A percentile compares a stretch with the other conserved stretches of the same genome.
phyloP scores from a whole-genome alignment of 352 stramenopile species.

The Phytophthora litchii region DNA sequence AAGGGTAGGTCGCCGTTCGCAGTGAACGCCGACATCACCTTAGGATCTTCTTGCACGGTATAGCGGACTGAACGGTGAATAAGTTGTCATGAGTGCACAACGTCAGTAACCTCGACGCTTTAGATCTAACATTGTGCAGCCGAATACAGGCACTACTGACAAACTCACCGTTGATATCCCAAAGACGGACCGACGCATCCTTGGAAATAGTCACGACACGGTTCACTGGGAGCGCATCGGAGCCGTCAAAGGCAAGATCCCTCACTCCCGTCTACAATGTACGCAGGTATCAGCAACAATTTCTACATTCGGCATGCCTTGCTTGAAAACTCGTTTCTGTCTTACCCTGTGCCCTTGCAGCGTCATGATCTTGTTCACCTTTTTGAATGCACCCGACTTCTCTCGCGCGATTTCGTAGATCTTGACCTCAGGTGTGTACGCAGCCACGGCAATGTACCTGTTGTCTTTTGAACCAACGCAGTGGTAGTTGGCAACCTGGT shows the following conservation, averaged over 20 bases:
- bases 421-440: slow-evolving; percentile 84
- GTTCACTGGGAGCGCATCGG: slow-evolving; percentile 69
- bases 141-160: background rate
- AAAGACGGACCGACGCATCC: slow-evolving; percentile 74
- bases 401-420: slow-evolving; percentile 84
- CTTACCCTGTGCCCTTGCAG: slow-evolving; percentile 76
- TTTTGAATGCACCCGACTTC: slow-evolving; percentile 80
- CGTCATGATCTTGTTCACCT: slow-evolving; percentile 86
- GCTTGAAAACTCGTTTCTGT: background rate
- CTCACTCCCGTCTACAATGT: slow-evolving; percentile 64
- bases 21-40: slow-evolving; percentile 67
- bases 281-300: slow-evolving; percentile 16
- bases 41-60: slow-evolving; percentile 77
- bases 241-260: slow-evolving; percentile 80
- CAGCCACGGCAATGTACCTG: slow-evolving; percentile 77
- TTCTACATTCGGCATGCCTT: background rate
- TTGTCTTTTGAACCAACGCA: slow-evolving; percentile 84
- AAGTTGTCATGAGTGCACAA: background rate
- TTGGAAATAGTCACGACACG: slow-evolving; percentile 81
- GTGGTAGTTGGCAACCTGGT: slow-evolving; percentile 85
- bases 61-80: slow-evolving; percentile 66
- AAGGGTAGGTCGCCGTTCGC: slow-evolving; percentile 61
- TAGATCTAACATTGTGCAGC: background rate
- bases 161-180: slow-evolving; percentile 80
- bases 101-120: background rate